Evolutionary conservation across 768 basidiomycete species (phyloP), one percentile per base, ranked within the genome.

Genomic region (Tulasnella calospora): DNA sequence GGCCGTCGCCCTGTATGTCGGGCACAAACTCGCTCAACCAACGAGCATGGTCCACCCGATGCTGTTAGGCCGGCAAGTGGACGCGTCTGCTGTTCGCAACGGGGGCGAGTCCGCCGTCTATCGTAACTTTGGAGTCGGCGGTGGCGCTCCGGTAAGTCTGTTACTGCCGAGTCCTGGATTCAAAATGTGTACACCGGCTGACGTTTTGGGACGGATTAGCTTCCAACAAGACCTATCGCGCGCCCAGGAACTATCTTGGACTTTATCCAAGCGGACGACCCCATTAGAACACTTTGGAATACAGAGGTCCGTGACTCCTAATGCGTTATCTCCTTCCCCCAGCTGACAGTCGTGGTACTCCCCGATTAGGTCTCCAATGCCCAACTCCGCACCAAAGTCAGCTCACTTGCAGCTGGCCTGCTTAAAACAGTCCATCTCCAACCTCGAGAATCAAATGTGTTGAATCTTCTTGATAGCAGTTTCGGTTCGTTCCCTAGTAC

Each of bases 41-140:
- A 57, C 71, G 36, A 74, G 80, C 51, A 89, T 96, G 61, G 95
- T 96, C 0, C 96, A 98, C 82, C 96, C 96, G n/a, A 92, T 98
- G 81, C 88, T 98, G 12, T 88, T 98, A 1, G 95, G 96, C 9
- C 87, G 95, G 73, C 96, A 98, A 87, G 94, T 94, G 81, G 96
- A 98, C 83, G 92, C 92, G 36, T 91, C 91, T 17, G 88, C 91
- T 73, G 94, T 96, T 4, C 87, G 96, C 75, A 91, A 94, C 82
- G 88, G 92, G 17, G 87, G 89, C 10, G 93, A 96, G 85, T 95
- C 94, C 81, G 94, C 94, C 0, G 86, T 96, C 21, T 97, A 96
- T 84, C 89, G 96, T 82, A 95, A 94, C 85, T 98, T 96, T 87
- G 89, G 92, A 90, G 89, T 84, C 21, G 84, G 95, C 89, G 81